A percentile compares a stretch with the other conserved stretches of the same genome.
Conservation (phyloP, 2,329 filamentous ascomycete species). For the Apiospora arundinis region DNA sequence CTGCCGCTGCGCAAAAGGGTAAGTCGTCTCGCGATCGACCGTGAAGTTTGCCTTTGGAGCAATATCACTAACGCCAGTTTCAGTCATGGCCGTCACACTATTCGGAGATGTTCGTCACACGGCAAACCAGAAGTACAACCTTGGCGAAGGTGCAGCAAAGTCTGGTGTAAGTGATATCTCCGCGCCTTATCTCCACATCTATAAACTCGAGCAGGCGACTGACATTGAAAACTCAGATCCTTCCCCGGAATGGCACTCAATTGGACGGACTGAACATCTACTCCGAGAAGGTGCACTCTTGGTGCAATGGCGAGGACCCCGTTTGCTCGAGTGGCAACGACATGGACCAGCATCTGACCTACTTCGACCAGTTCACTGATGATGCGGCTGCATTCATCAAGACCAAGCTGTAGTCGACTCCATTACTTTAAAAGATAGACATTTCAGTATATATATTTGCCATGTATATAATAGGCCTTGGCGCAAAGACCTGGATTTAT, state of each 20-base stretch:
- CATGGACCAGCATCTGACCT: constrained; percentile 1
- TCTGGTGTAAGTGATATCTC: background rate
- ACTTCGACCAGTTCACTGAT: constrained; percentile 10
- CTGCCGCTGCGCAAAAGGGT: background rate
- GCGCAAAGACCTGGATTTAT: background rate
- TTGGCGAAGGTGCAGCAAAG: constrained; percentile 1
- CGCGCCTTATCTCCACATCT: background rate
- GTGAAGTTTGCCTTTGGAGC: background rate
- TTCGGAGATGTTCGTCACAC: constrained; percentile 17
- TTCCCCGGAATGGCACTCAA: background rate
- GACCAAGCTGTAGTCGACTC: constrained; percentile 5
- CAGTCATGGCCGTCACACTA: constrained; percentile 1
- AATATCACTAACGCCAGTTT: background rate
- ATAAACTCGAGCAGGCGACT: constrained; percentile 30
- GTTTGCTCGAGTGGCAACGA: constrained; percentile 16
- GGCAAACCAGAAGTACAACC: constrained; percentile 9
- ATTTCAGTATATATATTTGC: background rate
- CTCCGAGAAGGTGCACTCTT: constrained; percentile 4
- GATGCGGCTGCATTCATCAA: constrained; percentile 19
- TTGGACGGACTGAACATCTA: background rate
- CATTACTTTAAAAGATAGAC: background rate
- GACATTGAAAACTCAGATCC: constrained; percentile 24
- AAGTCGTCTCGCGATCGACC: background rate
- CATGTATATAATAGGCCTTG: background rate
- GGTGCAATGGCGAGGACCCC: constrained; percentile 12